These are phyloP conservation scores for Pseudogymnoascus sp. DNA, from an alignment of 2,329 filamentous ascomycete genomes.

Conservation along the genomic window DNA sequence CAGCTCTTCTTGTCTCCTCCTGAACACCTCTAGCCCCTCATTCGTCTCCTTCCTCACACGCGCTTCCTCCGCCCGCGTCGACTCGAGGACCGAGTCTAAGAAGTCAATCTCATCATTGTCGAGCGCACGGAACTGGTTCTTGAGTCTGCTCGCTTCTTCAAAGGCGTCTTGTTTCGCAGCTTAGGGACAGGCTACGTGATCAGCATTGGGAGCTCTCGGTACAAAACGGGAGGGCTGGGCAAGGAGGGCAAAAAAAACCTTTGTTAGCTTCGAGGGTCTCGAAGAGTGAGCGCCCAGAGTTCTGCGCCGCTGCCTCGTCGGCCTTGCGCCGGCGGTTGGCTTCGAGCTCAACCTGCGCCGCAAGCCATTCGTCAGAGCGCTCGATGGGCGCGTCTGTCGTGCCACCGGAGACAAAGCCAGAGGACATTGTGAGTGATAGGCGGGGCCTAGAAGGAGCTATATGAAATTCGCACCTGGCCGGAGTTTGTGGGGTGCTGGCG, in stretches of 20 bases:
- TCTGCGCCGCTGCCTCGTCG: constrained; percentile 34
- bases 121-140: constrained; percentile 70
- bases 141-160: constrained; percentile 64
- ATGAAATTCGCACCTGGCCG: neutral
- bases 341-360: constrained; percentile 33
- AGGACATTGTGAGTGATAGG: constrained; percentile 32
- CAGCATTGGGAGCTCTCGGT: constrained; percentile 13
- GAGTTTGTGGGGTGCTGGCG: neutral
- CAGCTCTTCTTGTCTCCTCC: constrained; percentile 41
- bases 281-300: constrained; percentile 54
- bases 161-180: constrained; percentile 78
- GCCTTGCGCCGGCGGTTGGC: constrained; percentile 25
- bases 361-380: constrained; percentile 30
- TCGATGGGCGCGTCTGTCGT: constrained; percentile 38
- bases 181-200: constrained; percentile 27
- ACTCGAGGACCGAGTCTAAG: constrained; percentile 52
- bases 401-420: constrained; percentile 46
- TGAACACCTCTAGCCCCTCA: constrained; percentile 50
- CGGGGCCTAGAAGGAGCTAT: neutral
- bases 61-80: constrained; percentile 48
- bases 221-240: neutral
- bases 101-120: constrained; percentile 77
- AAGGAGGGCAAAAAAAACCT: constrained; percentile 42
- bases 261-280: constrained; percentile 78
- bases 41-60: constrained; percentile 48